Evolutionary conservation across 495 filamentous ascomycete genomes (phyloP).

Genomic region (Hypoxylon cercidicola): DNA sequence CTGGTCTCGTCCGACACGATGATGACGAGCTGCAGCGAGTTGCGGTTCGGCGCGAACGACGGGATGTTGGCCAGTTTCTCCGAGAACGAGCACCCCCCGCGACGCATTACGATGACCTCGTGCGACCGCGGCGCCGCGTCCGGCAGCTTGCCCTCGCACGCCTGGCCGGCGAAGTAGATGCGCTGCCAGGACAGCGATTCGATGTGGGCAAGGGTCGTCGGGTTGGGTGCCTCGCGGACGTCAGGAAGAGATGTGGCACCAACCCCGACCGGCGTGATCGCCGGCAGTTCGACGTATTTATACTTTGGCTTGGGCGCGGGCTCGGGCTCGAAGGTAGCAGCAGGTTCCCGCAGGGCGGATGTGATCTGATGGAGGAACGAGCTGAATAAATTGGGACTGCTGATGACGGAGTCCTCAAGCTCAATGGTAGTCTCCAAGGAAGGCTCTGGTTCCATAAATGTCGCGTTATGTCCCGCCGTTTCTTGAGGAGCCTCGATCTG

Average conservation of each 20-base stretch:
- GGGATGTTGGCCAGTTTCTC: slow-evolving; percentile 88
- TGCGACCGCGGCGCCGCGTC: slow-evolving; percentile 69
- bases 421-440: slow-evolving; percentile 43
- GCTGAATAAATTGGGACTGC: slow-evolving; percentile 59
- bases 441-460: slow-evolving; percentile 29
- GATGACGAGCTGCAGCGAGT: slow-evolving; percentile 79
- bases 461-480: slow-evolving; percentile 39
- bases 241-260: slow-evolving; percentile 82
- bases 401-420: slow-evolving; percentile 48
- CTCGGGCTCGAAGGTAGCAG: slow-evolving; percentile 45
- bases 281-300: slow-evolving; percentile 66
- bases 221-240: slow-evolving; percentile 63
- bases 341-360: slow-evolving; percentile 61
- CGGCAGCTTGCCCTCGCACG: slow-evolving; percentile 72
- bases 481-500: slow-evolving; percentile 37
- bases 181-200: slow-evolving; percentile 68
- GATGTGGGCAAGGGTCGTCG: slow-evolving; percentile 46
- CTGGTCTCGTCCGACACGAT: slow-evolving; percentile 74
- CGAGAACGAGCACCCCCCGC: slow-evolving; percentile 86
- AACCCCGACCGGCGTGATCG: slow-evolving; percentile 75
- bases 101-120: slow-evolving; percentile 83
- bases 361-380: slow-evolving; percentile 69
- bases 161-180: slow-evolving; percentile 75
- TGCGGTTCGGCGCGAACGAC: slow-evolving; percentile 68
- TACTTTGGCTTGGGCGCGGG: slow-evolving; percentile 46